A percentile compares a stretch with the other conserved stretches of the same genome.
Conservation (phyloP, 768 basidiomycete species). For the Clavulina sp. region DNA sequence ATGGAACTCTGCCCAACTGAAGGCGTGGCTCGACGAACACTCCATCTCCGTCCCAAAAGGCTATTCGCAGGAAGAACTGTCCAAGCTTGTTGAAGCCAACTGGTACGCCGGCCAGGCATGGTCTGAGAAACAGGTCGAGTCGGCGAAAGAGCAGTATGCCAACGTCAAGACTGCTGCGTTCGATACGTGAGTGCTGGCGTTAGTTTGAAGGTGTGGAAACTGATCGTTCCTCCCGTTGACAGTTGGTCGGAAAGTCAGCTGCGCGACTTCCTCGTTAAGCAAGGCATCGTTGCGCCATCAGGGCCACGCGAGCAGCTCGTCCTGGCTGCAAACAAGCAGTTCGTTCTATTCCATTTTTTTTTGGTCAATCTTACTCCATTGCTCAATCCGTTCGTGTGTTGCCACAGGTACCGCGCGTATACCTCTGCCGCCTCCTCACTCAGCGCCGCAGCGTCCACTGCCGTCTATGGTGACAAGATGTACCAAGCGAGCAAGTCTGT, state of each 20-base stretch:
- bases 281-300: constrained; percentile 70
- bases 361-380: not conserved
- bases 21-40: constrained; percentile 52
- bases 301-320: constrained; percentile 67
- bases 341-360: constrained; percentile 7
- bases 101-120: constrained; percentile 34
- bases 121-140: constrained; percentile 44
- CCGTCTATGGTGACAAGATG: constrained; percentile 28
- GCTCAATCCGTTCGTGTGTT: not conserved
- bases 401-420: constrained; percentile 32
- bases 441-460: constrained; percentile 33
- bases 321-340: constrained; percentile 52
- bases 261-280: constrained; percentile 67
- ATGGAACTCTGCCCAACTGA: constrained; percentile 52
- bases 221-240: constrained; percentile 6
- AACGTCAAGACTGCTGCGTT: constrained; percentile 40
- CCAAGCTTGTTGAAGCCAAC: constrained; percentile 39
- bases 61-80: constrained; percentile 25
- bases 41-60: constrained; percentile 32
- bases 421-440: constrained; percentile 40
- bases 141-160: constrained; percentile 45
- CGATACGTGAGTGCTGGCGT: constrained; percentile 32
- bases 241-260: constrained; percentile 71
- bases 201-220: no score
- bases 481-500: constrained; percentile 21